A percentile compares a stretch with the other conserved stretches of the same genome.
Evolutionary conservation across 768 basidiomycete species (phyloP).

Genomic region (Leccinum disarticulatum): DNA sequence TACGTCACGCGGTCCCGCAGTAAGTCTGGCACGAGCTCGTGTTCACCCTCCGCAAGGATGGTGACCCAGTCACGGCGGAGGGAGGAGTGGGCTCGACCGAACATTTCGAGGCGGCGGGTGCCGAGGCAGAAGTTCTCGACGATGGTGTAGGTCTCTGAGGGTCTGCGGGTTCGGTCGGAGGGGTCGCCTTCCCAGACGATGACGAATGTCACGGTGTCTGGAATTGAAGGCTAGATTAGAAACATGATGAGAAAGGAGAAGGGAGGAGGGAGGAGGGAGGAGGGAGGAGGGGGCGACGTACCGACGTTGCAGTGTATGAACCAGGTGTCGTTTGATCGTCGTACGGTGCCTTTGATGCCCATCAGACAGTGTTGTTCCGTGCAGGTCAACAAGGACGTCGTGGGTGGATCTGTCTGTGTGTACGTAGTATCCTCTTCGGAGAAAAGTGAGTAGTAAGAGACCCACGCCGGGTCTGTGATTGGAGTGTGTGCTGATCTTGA

Average conservation of each 20-base stretch:
- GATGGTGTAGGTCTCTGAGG: conserved; percentile 89
- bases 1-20: too few relatives aligned
- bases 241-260: not conserved
- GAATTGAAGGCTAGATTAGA: conserved; percentile 1
- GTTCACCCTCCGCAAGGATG: too few relatives aligned
- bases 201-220: conserved; percentile 93
- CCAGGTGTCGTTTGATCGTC: conserved; percentile 93
- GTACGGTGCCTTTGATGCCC: conserved; percentile 95
- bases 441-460: not conserved
- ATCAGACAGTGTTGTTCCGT: conserved; percentile 97
- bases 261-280: too few relatives aligned
- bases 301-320: conserved; percentile 99
- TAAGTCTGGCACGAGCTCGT: too few relatives aligned
- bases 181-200: conserved; percentile 93
- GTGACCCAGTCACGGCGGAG: too few relatives aligned
- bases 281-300: too few relatives aligned
- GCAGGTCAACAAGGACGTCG: conserved; percentile 80
- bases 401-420: conserved; percentile 77
- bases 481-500: conserved; percentile 79
- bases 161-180: conserved; percentile 66
- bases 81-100: conserved; percentile 66
- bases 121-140: conserved; percentile 99
- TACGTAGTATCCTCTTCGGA: not conserved
- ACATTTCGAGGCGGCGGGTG: conserved; percentile 85
- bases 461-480: conserved; percentile 77